A percentile compares a stretch with the other conserved stretches of the same genome.
These are phyloP conservation scores for Cinnamomum micranthum DNA, from an alignment of 164 flowering plant species.

Conservation along the genomic window DNA sequence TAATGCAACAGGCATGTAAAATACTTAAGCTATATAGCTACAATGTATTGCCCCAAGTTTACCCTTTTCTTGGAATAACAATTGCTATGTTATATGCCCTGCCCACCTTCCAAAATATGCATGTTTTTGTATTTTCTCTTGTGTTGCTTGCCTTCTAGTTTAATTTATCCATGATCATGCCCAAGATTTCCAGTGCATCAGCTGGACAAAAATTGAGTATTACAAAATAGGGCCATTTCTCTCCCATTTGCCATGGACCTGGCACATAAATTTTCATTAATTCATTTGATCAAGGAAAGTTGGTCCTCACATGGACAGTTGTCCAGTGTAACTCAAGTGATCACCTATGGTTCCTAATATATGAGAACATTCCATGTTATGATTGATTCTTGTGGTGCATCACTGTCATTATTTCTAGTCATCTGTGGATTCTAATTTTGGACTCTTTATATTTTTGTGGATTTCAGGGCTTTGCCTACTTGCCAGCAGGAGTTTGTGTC, in stretches of 20 bases:
- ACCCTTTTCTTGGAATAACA: background rate
- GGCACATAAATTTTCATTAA: background rate
- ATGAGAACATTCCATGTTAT: background rate
- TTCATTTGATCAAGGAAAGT: background rate
- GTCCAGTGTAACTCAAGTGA: background rate
- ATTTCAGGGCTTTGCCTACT: constrained; percentile 64
- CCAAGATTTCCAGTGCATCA: no score
- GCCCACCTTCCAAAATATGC: background rate
- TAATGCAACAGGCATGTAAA: constrained; percentile 56
- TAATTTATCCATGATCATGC: no score
- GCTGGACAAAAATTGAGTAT: no score
- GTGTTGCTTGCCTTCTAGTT: no score
- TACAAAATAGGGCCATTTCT: background rate
- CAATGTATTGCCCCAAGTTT: background rate
- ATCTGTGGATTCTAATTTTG: background rate
- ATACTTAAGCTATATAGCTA: background rate
- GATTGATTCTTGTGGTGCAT: background rate
- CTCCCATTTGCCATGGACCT: background rate
- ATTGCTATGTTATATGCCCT: background rate
- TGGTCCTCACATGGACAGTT: no score
- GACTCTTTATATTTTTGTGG: background rate
- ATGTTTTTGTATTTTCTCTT: no score
- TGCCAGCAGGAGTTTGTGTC: constrained; percentile 67
- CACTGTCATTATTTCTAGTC: background rate
- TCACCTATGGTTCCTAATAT: constrained; percentile 2